Conservation (phyloP, 768 basidiomycete genomes). For the Suillus luteus region DNA sequence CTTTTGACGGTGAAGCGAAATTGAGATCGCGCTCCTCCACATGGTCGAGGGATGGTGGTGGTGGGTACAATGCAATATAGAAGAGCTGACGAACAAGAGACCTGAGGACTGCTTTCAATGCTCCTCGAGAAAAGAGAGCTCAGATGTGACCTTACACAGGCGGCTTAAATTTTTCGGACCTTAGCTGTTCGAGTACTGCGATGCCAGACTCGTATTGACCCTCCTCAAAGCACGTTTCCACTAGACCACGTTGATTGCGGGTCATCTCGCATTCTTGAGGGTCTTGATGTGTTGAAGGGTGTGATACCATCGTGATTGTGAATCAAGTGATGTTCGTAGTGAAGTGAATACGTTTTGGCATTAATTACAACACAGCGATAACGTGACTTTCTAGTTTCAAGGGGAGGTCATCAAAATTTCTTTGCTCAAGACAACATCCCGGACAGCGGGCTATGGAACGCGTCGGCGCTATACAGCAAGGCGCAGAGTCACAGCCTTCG, state of each 20-base stretch:
- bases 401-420: not conserved
- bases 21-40: constrained; percentile 24
- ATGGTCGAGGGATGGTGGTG: constrained; percentile 26
- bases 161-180: constrained; percentile 57
- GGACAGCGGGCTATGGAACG: not conserved
- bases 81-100: constrained; percentile 67
- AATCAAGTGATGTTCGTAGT: not conserved
- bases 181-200: constrained; percentile 59
- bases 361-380: not conserved
- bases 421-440: not conserved
- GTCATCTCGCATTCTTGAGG: constrained; percentile 46
- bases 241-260: constrained; percentile 51
- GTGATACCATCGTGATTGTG: not conserved
- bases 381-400: not conserved
- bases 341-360: not conserved
- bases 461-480: not conserved
- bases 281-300: not conserved
- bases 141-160: constrained; percentile 47
- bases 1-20: constrained; percentile 37
- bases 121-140: not conserved
- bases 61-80: constrained; percentile 69
- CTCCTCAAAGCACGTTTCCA: constrained; percentile 78
- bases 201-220: constrained; percentile 74
- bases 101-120: constrained; percentile 33
- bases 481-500: not conserved